phyloP scores from a whole-genome alignment of 1,139 yeast genomes.

The Sugiyamaella japonica region DNA sequence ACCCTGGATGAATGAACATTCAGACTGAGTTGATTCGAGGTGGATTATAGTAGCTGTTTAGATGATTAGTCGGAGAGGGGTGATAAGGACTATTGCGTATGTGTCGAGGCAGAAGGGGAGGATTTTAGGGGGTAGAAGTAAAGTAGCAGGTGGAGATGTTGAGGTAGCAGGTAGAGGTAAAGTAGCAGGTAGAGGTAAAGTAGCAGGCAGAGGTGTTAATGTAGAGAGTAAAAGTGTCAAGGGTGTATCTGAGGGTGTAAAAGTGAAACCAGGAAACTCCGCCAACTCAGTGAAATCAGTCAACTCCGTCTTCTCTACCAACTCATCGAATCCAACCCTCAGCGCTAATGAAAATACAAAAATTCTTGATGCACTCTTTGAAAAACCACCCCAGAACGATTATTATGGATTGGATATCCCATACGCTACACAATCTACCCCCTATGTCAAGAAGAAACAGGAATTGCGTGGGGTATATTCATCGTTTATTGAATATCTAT shows the following conservation, averaged over 20 bases:
- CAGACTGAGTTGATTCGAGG: no score
- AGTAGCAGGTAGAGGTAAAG: no score
- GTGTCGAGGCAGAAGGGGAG: slow-evolving; percentile 8
- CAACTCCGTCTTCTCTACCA: no score
- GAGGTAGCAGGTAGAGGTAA: no score
- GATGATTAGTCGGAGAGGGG: not conserved
- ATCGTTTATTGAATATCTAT: slow-evolving; percentile 28
- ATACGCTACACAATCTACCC: slow-evolving; percentile 29
- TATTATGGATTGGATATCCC: slow-evolving; percentile 17
- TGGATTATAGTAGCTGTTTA: not conserved
- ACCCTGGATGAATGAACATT: not conserved
- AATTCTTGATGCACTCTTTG: not conserved
- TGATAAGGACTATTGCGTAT: slow-evolving; percentile 8
- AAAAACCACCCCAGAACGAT: not conserved
- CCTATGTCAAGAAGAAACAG: slow-evolving; percentile 23
- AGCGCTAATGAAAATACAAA: not conserved
- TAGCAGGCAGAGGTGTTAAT: no score
- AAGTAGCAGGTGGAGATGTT: no score
- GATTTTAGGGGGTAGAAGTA: no score
- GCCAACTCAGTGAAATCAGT: no score
- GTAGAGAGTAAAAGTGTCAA: no score
- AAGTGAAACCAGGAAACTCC: no score
- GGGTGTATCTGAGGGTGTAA: no score
- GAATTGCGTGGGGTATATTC: slow-evolving; percentile 35
- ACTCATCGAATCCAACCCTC: no score